Conservation (phyloP, 2,329 filamentous ascomycete species). For the Myriosclerotinia curreyana region DNA sequence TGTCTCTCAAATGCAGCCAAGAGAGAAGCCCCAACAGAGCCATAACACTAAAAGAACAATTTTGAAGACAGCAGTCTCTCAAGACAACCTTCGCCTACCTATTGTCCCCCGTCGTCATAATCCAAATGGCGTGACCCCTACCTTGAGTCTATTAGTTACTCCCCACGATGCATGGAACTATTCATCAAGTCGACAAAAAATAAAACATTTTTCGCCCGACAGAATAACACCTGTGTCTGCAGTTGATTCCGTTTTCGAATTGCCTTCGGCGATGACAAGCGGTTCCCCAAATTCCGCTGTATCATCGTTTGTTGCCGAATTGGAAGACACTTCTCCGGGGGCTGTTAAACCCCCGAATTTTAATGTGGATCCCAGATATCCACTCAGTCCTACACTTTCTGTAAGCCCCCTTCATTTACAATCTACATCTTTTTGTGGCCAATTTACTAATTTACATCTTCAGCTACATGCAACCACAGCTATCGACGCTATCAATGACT, state of each 20-base stretch:
- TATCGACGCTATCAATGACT: conserved; percentile 21
- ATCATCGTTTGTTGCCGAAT: conserved; percentile 31
- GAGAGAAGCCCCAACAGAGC: conserved; percentile 2
- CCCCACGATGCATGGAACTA: conserved; percentile 28
- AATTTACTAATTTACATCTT: not conserved
- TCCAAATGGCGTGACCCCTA: conserved; percentile 9
- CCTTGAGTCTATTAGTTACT: conserved; percentile 26
- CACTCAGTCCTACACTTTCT: conserved; percentile 14
- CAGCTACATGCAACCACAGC: conserved; percentile 18
- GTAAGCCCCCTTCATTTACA: conserved; percentile 2
- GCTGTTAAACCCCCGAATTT: not conserved
- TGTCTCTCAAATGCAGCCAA: conserved; percentile 16
- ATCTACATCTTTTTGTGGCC: not conserved
- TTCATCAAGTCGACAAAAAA: conserved; percentile 24
- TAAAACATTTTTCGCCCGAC: conserved; percentile 28
- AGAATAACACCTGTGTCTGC: conserved; percentile 28
- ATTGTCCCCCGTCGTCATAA: conserved; percentile 7
- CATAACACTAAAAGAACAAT: not conserved
- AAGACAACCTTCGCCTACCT: not conserved
- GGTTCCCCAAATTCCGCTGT: conserved; percentile 27
- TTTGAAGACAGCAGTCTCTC: not conserved
- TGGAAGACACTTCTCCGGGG: conserved; percentile 34
- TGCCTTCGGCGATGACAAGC: conserved; percentile 22
- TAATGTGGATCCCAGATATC: conserved; percentile 4
- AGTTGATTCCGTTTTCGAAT: conserved; percentile 34